These are phyloP conservation scores for Cudoniella acicularis DNA, from an alignment of 495 filamentous ascomycete genomes.

Conservation along the genomic window DNA sequence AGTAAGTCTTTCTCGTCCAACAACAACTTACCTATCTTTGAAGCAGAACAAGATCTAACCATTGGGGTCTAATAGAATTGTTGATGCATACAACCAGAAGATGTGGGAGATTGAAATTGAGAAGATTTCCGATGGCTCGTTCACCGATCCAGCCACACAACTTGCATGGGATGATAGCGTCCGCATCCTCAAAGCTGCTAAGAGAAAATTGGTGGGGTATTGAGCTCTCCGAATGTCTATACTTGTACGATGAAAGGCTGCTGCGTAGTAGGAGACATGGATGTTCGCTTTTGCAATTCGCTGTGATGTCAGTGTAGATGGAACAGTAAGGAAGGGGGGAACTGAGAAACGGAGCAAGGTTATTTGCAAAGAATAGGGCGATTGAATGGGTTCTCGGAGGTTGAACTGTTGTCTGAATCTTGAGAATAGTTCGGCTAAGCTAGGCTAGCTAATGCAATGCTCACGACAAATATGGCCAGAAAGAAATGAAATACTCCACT, in stretches of 20 bases:
- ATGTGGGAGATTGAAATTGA: slow-evolving; percentile 14
- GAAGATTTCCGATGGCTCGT: neutral
- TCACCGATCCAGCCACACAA: neutral
- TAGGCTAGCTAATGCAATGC: neutral
- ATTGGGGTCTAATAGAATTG: neutral
- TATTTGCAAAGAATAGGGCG: too few relatives aligned
- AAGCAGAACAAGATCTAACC: neutral
- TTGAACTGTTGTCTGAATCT: neutral
- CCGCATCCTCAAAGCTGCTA: slow-evolving; percentile 9
- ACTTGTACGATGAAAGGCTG: too few relatives aligned
- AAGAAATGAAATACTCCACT: too few relatives aligned
- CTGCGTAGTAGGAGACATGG: neutral
- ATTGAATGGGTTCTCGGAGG: neutral
- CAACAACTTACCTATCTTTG: neutral
- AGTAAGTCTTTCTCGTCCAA: slow-evolving; percentile 8
- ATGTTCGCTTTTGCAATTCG: neutral
- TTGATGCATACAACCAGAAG: slow-evolving; percentile 5
- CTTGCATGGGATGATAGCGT: slow-evolving; percentile 10
- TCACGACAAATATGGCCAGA: neutral
- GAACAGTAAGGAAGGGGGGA: too few relatives aligned
- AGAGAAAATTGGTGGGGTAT: neutral
- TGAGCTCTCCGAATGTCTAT: too few relatives aligned
- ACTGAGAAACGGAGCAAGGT: too few relatives aligned
- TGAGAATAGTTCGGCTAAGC: neutral
- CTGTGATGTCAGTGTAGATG: too few relatives aligned